Evolutionary conservation across 768 basidiomycete species (phyloP), one percentile per base, ranked within the genome.

Genomic region (Phallus indusiatus): DNA sequence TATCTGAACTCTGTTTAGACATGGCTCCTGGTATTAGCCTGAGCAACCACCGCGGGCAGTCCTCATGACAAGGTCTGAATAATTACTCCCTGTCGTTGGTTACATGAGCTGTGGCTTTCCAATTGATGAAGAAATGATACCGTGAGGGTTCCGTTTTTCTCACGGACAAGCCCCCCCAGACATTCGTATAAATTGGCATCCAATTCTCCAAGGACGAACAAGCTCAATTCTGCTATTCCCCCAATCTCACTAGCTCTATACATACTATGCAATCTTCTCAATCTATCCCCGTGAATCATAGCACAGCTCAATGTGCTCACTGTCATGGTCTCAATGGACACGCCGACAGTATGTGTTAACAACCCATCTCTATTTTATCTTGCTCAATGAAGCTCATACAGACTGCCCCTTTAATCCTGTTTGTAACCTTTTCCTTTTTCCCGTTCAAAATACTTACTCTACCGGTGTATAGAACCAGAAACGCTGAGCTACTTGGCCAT

Each of bases 291-390:
- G 68, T 75, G 55, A 73, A 81, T 73, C 74, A 76, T 65, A 81
- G 78, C 74, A 75, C 81, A n/a, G 84, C 86, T 61, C 85, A 86
- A 69, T 88, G 86, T 73, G 86, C 84, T 76, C 84, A 86, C 69
- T 88, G 86, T 63, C 85, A 85, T 64, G 84, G 76, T 76, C 82
- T 86, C 65, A 85, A 84, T 42, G 67, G 74, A 16, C 78, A 79
- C 63, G 69, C 81, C 5, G 48, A 33, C 18, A 34, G 56, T 51
- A 49, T 16, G 56, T 58, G 10, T 11, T 28, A n/a, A 18, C 55
- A 11, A 4, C 28, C 18, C 18, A 1, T 21, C n/a, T 20, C 22
- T 24, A 17, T n/a, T 34, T 21, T 12, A 33, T n/a, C 53, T 17
- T 36, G 17, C 46, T 33, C 3, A 50, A 12, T 42, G 12, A 14